A percentile compares a stretch with the other conserved stretches of the same genome.
Conservation (phyloP, 2,329 filamentous ascomycete genomes). For the Bipolaris oryzae region DNA sequence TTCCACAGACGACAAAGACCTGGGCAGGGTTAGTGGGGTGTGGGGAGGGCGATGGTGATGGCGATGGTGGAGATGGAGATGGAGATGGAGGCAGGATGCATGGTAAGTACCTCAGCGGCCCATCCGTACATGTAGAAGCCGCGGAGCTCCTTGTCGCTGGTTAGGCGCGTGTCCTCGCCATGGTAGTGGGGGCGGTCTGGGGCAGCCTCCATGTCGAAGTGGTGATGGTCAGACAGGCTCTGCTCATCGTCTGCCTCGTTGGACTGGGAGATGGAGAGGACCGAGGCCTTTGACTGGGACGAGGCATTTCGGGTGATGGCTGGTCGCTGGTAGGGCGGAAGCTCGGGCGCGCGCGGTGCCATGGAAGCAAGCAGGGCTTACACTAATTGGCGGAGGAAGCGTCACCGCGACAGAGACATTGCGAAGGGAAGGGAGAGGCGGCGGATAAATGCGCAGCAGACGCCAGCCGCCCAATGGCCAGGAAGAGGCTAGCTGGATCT, state of each 20-base stretch:
- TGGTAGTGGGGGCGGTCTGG: conserved; percentile 63
- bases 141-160: conserved; percentile 82
- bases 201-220: conserved; percentile 44
- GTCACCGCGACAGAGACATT: conserved; percentile 30
- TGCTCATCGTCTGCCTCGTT: conserved; percentile 55
- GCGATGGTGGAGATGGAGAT: too few species aligned
- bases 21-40: conserved; percentile 16
- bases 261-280: conserved; percentile 44
- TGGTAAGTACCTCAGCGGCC: conserved; percentile 73
- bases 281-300: conserved; percentile 42
- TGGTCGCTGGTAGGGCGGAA: conserved; percentile 29
- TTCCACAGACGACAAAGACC: conserved; percentile 90
- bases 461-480: conserved; percentile 5
- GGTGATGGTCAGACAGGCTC: conserved; percentile 41
- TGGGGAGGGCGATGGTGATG: background rate
- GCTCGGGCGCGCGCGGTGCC: conserved; percentile 39
- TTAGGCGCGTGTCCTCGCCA: conserved; percentile 87
- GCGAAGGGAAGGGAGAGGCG: background rate
- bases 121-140: conserved; percentile 98
- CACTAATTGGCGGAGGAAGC: conserved; percentile 36
- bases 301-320: conserved; percentile 41
- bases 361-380: conserved; percentile 25
- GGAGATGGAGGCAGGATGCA: background rate
- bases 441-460: conserved; percentile 10
- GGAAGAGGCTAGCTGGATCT: background rate